Percentiles rank a stretch among this genome's conserved stretches.
phyloP scores from a whole-genome alignment of 345 rosid species.

The Rhodomyrtus tomentosa region DNA sequence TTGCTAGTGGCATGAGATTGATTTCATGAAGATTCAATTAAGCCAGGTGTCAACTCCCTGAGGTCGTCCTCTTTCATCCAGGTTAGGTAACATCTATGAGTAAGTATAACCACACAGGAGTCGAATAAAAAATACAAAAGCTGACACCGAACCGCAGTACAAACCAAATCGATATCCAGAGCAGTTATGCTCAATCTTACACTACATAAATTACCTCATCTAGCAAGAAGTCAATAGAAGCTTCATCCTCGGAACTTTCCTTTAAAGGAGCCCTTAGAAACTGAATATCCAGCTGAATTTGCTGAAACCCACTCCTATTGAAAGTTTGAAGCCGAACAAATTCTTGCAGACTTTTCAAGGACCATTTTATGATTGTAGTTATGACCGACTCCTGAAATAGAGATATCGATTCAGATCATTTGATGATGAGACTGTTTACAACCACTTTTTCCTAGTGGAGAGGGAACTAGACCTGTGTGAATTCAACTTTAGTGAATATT shows the following conservation, averaged over 20 bases:
- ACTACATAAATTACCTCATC: conserved; percentile 58
- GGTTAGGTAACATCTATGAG: neutral
- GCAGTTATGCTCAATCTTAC: neutral
- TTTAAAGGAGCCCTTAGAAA: conserved; percentile 64
- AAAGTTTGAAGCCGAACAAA: conserved; percentile 87
- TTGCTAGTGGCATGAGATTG: neutral
- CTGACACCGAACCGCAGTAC: neutral
- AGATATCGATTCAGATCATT: conserved; percentile 1
- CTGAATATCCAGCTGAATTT: conserved; percentile 93
- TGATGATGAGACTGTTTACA: neutral
- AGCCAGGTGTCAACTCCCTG: neutral
- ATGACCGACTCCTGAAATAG: conserved; percentile 76
- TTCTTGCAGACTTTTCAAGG: conserved; percentile 92
- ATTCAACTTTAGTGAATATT: conserved; percentile 91
- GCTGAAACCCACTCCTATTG: conserved; percentile 96
- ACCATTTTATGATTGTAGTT: conserved; percentile 59
- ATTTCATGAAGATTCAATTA: neutral
- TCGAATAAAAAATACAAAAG: neutral
- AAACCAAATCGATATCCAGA: neutral
- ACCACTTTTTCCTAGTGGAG: neutral
- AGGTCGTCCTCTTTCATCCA: neutral
- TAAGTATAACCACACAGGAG: neutral
- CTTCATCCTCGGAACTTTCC: conserved; percentile 77
- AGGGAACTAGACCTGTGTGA: conserved; percentile 58
- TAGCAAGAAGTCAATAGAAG: conserved; percentile 79